Evolutionary conservation across 192 early-diverging fungal genomes (phyloP), one percentile per base, ranked within the genome.

Genomic region (Mortierella antarctica): DNA sequence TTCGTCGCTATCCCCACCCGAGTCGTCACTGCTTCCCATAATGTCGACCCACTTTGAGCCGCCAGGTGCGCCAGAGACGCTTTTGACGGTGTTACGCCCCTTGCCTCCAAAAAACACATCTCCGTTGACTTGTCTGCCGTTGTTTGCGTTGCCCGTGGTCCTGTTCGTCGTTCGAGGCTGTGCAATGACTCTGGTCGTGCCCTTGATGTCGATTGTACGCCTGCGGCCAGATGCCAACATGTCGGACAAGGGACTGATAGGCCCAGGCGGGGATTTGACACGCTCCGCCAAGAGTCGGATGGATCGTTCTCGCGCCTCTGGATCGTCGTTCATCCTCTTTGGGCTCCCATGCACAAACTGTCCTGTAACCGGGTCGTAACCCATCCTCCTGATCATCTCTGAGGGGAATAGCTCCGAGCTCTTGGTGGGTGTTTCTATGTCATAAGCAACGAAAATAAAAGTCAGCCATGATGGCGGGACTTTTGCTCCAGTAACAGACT

Each of bases 381-480:
- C 77, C 77, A 80, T 80, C 53, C 77, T 59, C 0, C 77, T 65
- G 21, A 80, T 52, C 77, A 80, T 80, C 51, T 80, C 77, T 46
- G 65, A 62, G 1, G 77, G 77, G 42, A 80, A 80, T 0, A 72
- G 40, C 54, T 80, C 77, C 0, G 56, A 42, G 46, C 14, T 67
- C 13, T 62, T 72, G 14, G 70, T 62, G n/a, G 74, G 74, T 11
- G 74, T 70, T 70, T 78, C 74, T 78, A 61, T 7, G 10, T 11
- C n/a, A 39, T 7, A 8, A 13, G 4, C 7, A 55, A 20, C 3
- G n/a, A 6, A 6, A 54, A 20, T 42, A 39, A 70, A 4, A 54
- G 53, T 70, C 31, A 31, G n/a, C 17, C 9, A 56, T 13, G 7
- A 23, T 42, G 51, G 51, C 1, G 20, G 31, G 31, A 31, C 31